Evolutionary conservation across 148 eudicot genomes (phyloP).

Genomic region (Heliamphora exappendiculata): DNA sequence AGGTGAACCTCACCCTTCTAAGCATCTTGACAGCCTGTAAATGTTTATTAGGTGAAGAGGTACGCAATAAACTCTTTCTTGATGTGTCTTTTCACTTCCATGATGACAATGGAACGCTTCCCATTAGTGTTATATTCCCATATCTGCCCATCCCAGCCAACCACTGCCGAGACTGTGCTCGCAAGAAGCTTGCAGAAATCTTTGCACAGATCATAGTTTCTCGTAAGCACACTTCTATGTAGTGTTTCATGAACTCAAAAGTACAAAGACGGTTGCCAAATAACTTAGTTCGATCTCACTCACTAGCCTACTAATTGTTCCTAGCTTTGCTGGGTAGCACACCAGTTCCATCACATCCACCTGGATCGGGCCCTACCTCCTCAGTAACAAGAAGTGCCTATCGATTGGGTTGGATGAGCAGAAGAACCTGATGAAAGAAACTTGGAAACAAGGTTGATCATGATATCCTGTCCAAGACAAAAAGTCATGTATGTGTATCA

Average conservation of each 20-base stretch:
- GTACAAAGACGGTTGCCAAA: slow-evolving; percentile 84
- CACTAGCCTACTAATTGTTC: slow-evolving; percentile 88
- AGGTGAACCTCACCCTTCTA: slow-evolving; percentile 85
- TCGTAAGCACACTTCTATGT: slow-evolving; percentile 67
- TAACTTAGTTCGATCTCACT: slow-evolving; percentile 79
- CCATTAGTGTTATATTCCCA: slow-evolving; percentile 86
- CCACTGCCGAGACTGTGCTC: slow-evolving; percentile 71
- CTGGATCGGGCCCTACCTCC: slow-evolving; percentile 92
- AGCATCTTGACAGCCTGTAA: slow-evolving; percentile 89
- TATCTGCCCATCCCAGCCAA: slow-evolving; percentile 95
- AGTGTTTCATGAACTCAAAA: slow-evolving; percentile 87
- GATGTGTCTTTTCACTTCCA: slow-evolving; percentile 96
- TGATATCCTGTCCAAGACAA: slow-evolving; percentile 79
- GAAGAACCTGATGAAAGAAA: slow-evolving; percentile 42
- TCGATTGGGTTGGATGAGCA: slow-evolving; percentile 63
- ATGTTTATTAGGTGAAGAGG: slow-evolving; percentile 87
- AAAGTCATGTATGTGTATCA: slow-evolving; percentile 66
- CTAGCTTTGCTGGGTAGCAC: slow-evolving; percentile 92
- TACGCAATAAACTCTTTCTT: slow-evolving; percentile 82
- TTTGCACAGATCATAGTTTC: slow-evolving; percentile 57
- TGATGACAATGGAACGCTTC: slow-evolving; percentile 86
- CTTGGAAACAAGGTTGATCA: slow-evolving; percentile 72
- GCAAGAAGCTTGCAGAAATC: slow-evolving; percentile 65
- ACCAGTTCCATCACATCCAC: slow-evolving; percentile 93
- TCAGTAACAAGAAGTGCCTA: slow-evolving; percentile 42